Evolutionary conservation across 306 rosid genomes (phyloP), one percentile per base, ranked within the genome.

Genomic region (Ormosia emarginata): DNA sequence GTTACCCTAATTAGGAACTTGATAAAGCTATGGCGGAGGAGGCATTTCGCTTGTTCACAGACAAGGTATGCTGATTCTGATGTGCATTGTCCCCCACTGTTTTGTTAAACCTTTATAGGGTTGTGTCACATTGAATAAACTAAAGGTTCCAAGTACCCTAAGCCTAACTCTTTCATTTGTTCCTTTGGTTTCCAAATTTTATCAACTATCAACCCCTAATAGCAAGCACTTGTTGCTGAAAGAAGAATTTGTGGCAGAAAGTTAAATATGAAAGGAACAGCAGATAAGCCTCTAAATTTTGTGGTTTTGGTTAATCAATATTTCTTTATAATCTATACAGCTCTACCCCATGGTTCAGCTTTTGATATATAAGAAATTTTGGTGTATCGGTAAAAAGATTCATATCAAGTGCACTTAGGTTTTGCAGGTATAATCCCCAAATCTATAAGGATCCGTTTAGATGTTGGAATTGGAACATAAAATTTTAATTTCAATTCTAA

Each of bases 1-100:
- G 73, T 53, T 85, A 5, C 74, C 53, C n/a, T 78, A 8, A 40
- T 74, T 67, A 95, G 97, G 97, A 90, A 82, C 92, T 93, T 73
- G 98, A 89, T 74, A 93, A 86, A 81, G 97, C 97, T 32, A 90
- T 93, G 94, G 88, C 74, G 18, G 84, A 78, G 64, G 97, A 93
- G 85, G 82, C 67, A 58, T 90, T 93, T 84, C 79, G 84, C 55
- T 11, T 85, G 71, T 83, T 95, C 74, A 85, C 90, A 4, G 88
- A 89, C 75, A 90, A 95, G 97, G 98, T 93, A 32, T 55, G 34
- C 44, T 69, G 67, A 74, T 74, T 17, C 70, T 41, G 6, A 34
- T 63, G 66, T 67, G 64, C 64, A 40, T 61, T 75, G 55, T 74
- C 9, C 13, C 47, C 46, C 33, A 34, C 17, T 59, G 30, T 75